Evolutionary conservation across 495 filamentous ascomycete species (phyloP).

Genomic region (Tuber aestivum): DNA sequence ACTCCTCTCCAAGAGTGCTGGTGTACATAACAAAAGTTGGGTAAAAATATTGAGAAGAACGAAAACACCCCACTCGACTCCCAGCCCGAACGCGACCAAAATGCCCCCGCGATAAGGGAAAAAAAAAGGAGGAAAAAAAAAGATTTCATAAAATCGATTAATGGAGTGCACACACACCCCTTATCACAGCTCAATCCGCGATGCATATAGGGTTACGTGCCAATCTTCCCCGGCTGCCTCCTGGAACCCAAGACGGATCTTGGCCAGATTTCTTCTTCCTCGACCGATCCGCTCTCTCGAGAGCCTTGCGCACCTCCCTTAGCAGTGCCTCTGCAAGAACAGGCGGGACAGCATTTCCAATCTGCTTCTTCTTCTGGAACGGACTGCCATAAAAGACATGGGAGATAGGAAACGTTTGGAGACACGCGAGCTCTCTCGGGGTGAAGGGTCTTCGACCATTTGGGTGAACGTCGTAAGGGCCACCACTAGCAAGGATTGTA

Average conservation of each 20-base stretch:
- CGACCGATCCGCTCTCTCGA: slow-evolving; percentile 55
- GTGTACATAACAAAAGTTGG: background rate
- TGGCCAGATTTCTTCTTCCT: slow-evolving; percentile 17
- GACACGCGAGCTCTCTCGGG: slow-evolving; percentile 62
- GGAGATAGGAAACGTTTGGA: slow-evolving; percentile 66
- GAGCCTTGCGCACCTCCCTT: slow-evolving; percentile 51
- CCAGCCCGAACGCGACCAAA: background rate
- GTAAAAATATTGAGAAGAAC: background rate
- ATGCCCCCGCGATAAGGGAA: background rate
- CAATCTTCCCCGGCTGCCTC: background rate
- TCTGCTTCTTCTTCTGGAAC: slow-evolving; percentile 56
- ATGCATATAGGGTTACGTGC: background rate
- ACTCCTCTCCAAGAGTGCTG: background rate
- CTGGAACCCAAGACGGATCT: background rate
- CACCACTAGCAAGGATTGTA: slow-evolving; percentile 67
- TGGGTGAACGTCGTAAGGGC: slow-evolving; percentile 62
- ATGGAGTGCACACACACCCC: background rate
- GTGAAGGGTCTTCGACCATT: slow-evolving; percentile 63
- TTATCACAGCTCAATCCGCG: background rate
- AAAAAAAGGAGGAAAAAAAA: too few relatives aligned
- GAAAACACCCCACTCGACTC: background rate
- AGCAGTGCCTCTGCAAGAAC: slow-evolving; percentile 57
- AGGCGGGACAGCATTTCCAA: slow-evolving; percentile 84
- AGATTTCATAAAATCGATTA: background rate
- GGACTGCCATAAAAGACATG: slow-evolving; percentile 54